phyloP scores from a whole-genome alignment of 164 flowering plant species.

The Magnolia officinalis region DNA sequence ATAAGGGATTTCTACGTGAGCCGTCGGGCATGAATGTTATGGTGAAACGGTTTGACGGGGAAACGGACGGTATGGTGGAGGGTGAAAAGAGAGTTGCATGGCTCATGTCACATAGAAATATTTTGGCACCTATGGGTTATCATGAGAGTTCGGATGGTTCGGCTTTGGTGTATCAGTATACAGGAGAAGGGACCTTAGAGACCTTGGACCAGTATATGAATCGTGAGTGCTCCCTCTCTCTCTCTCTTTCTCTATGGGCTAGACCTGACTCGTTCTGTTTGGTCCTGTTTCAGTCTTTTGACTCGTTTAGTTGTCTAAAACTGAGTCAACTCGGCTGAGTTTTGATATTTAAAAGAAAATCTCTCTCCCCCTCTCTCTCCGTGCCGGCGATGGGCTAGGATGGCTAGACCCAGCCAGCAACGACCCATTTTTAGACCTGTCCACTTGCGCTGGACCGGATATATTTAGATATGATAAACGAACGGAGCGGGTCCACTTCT shows the following conservation, averaged over 20 bases:
- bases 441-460: no score
- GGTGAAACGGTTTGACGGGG: slow-evolving; percentile 23
- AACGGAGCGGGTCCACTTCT: no score
- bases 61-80: slow-evolving; percentile 14
- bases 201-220: slow-evolving; percentile 20
- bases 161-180: slow-evolving; percentile 24
- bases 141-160: slow-evolving; percentile 21
- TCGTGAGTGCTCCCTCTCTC: slow-evolving; percentile 14
- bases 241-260: neutral
- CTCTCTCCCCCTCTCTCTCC: no score
- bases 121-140: slow-evolving; percentile 24
- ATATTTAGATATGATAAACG: no score
- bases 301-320: no score
- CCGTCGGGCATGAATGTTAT: slow-evolving; percentile 8
- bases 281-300: no score
- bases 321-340: no score
- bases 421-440: no score
- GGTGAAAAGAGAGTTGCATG: slow-evolving; percentile 34
- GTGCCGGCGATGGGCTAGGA: no score
- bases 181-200: slow-evolving; percentile 14
- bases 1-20: slow-evolving; percentile 12
- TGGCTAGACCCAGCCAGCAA: no score
- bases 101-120: slow-evolving; percentile 30
- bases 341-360: no score
- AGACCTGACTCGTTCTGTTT: no score